Evolutionary conservation across 169 alveolate genomes (phyloP), one percentile per base, ranked within the genome.

Genomic region (Neospora caninum): DNA sequence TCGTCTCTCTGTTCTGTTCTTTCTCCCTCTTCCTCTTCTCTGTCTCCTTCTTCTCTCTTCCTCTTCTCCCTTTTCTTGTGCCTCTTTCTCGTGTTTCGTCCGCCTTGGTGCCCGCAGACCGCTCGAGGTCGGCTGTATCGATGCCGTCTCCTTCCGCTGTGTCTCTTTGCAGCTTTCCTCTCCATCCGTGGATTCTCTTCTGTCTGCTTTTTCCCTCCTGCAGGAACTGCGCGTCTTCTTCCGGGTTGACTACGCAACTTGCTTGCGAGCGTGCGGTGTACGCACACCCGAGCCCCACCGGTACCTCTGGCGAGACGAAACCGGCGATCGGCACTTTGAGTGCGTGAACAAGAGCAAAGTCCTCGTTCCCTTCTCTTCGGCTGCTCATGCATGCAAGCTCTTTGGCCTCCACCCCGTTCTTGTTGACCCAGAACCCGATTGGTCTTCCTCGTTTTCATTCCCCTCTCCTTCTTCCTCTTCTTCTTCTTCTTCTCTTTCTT

Each of bases 401-500:
- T 96, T 94, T 54, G 96, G 96, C n/a, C 96, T 93, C 91, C 95
- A 95, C 88, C 96, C 98, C 34, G 95, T 94, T 34, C 96, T 87
- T 43, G 96, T 97, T 36, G 92, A 96, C 92, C 97, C 97, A 49
- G 98, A 97, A 92, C 97, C 97, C 45, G 58, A 88, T 39, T 91
- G 96, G 83, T 36, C 53, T 25, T 43, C 70, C 20, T 38, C 31
- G 18, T 41, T 67, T 45, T 39, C 78, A 9, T 87, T 58, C 38
- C 27, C 54, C 27, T 27, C 43, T 16, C 18, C 43, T 18, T n/a
- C 2, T 25, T 18, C 27, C 80, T 18, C 27, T 41, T 7, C 38
- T 87, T 18, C 34, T 7, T 38, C 34, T 0, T 80, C 36, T 16
- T 16, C 34, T n/a, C n/a, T 36, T 27, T 0, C 34, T 27, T 18